These are phyloP conservation scores for Macrotyloma uniflorum DNA, from an alignment of 306 rosid genomes.

Conservation along the genomic window DNA sequence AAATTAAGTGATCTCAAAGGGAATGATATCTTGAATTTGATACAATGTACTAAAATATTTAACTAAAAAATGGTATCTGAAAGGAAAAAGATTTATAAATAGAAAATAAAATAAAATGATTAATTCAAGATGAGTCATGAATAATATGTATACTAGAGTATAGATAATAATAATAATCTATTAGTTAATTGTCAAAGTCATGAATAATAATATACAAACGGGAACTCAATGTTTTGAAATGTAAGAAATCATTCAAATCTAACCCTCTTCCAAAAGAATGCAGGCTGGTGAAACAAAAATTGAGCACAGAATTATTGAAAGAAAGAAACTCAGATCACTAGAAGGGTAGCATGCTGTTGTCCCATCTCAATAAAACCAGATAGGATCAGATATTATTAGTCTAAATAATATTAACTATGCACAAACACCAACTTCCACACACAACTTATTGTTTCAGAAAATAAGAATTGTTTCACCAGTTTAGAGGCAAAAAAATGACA, in stretches of 20 bases:
- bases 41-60: background rate
- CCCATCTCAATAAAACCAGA: background rate
- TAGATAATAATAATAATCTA: too few relatives aligned
- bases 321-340: background rate
- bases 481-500: background rate
- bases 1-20: background rate
- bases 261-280: background rate
- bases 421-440: constrained; percentile 14
- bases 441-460: background rate
- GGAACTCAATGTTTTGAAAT: background rate
- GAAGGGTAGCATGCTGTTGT: background rate
- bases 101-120: background rate
- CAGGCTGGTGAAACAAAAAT: background rate
- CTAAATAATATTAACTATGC: background rate
- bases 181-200: background rate
- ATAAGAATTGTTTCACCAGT: constrained; percentile 6
- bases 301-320: background rate
- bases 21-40: background rate
- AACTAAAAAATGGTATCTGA: background rate
- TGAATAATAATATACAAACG: background rate
- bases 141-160: too few relatives aligned
- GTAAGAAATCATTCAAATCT: background rate
- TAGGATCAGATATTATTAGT: background rate
- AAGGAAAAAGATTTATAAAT: background rate
- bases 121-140: background rate